phyloP scores from a whole-genome alignment of 805 yeast genomes.

The Candida pini region DNA sequence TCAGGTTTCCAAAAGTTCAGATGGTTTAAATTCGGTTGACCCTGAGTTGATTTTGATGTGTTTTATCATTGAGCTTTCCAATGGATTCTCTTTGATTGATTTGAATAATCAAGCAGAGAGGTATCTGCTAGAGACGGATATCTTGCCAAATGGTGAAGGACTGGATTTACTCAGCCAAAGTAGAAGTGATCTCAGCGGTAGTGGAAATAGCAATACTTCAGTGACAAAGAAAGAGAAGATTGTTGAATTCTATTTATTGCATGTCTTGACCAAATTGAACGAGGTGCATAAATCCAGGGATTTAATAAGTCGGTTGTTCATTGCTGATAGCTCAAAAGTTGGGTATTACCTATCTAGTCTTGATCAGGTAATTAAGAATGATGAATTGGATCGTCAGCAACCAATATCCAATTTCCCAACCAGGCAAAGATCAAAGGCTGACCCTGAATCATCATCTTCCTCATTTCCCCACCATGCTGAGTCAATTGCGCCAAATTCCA shows the following conservation, averaged over 20 bases:
- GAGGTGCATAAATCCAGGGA: conserved; percentile 12
- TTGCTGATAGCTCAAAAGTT: conserved; percentile 11
- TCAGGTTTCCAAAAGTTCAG: conserved; percentile 12
- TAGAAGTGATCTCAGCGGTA: background rate
- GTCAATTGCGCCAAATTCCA: conserved; percentile 1
- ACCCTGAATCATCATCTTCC: conserved; percentile 1
- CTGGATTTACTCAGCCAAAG: conserved; percentile 2
- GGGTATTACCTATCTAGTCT: conserved; percentile 10
- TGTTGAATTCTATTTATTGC: conserved; percentile 21
- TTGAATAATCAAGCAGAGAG: conserved; percentile 21
- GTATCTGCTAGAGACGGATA: conserved; percentile 11
- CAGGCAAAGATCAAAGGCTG: conserved; percentile 2
- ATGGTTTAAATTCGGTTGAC: conserved; percentile 12
- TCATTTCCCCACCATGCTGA: no score
- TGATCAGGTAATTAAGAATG: conserved; percentile 4
- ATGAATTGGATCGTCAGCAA: conserved; percentile 1
- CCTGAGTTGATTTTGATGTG: conserved; percentile 26
- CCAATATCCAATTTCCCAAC: no score
- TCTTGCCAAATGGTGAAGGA: conserved; percentile 17
- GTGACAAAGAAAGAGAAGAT: conserved; percentile 13
- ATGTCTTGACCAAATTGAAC: conserved; percentile 18
- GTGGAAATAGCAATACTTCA: background rate
- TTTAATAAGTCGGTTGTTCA: conserved; percentile 16
- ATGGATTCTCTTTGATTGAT: conserved; percentile 16
- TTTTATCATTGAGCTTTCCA: conserved; percentile 26